Evolutionary conservation across 1,139 yeast genomes (phyloP).

Genomic region (Protomyces inouyei): DNA sequence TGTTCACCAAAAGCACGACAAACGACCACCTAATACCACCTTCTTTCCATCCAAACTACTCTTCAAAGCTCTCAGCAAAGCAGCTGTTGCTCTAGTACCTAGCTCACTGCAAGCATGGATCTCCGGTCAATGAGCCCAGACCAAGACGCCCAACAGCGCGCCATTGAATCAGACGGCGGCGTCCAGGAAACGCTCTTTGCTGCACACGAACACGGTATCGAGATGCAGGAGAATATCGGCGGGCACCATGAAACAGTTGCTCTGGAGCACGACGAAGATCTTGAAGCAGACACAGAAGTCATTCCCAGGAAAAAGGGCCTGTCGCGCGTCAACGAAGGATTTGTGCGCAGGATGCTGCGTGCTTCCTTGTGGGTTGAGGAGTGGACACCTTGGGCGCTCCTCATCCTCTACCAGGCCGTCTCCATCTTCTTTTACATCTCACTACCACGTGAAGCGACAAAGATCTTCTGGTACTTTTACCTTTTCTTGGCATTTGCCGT

Average conservation of each 20-base stretch:
- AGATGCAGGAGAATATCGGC: slow-evolving; percentile 14
- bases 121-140: not conserved
- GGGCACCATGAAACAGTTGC: slow-evolving; percentile 3
- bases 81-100: too few species aligned
- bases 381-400: slow-evolving; percentile 24
- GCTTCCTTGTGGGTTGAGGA: slow-evolving; percentile 21
- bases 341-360: slow-evolving; percentile 1
- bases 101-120: not conserved
- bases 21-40: not conserved
- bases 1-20: too few species aligned
- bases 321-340: slow-evolving; percentile 1
- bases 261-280: slow-evolving; percentile 21
- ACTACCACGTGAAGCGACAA: slow-evolving; percentile 19
- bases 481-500: slow-evolving; percentile 15
- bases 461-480: slow-evolving; percentile 24
- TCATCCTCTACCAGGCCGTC: slow-evolving; percentile 13
- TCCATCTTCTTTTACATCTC: slow-evolving; percentile 24
- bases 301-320: not conserved
- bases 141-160: not conserved
- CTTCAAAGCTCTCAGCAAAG: too few species aligned
- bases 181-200: not conserved
- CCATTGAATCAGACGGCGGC: not conserved
- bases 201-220: not conserved
- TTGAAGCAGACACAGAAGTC: slow-evolving; percentile 14
- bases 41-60: not conserved